Evolutionary conservation across 345 rosid genomes (phyloP).

Genomic region (Orychophragmus violaceus): DNA sequence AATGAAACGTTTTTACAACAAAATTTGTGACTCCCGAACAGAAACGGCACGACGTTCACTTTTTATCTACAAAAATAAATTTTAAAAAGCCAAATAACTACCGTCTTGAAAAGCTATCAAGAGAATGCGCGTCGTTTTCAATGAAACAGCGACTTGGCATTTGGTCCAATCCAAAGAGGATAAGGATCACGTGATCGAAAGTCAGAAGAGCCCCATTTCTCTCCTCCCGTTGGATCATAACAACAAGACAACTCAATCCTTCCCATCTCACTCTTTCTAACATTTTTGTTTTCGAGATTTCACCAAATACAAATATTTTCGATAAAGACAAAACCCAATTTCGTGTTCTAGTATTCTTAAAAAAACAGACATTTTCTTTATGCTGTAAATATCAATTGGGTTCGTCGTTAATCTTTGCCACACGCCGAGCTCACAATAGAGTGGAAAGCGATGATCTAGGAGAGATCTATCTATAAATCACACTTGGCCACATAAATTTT

Average conservation of each 20-base stretch:
- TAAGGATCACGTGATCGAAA: conserved; percentile 28
- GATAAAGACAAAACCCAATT: conserved; percentile 6
- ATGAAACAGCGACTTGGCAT: neutral
- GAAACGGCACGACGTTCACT: conserved; percentile 14
- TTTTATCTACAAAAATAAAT: neutral
- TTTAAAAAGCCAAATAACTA: neutral
- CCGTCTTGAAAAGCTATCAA: neutral
- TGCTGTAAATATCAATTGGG: neutral
- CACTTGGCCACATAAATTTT: conserved; percentile 12
- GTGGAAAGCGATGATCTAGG: conserved; percentile 25
- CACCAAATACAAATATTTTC: neutral
- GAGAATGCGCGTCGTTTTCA: neutral
- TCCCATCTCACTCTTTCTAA: conserved; percentile 22
- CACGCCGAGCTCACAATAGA: conserved; percentile 16
- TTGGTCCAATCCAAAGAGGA: conserved; percentile 22
- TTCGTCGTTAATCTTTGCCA: conserved; percentile 16
- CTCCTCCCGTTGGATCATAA: conserved; percentile 15
- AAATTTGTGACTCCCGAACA: neutral
- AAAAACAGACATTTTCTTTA: too few relatives aligned
- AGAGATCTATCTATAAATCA: conserved; percentile 22
- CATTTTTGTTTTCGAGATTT: neutral
- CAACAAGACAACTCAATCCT: neutral
- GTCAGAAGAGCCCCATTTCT: conserved; percentile 6
- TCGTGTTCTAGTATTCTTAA: neutral
- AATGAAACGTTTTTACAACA: neutral